phyloP scores from a whole-genome alignment of 2,329 filamentous ascomycete genomes.

The Aureobasidium sp. region DNA sequence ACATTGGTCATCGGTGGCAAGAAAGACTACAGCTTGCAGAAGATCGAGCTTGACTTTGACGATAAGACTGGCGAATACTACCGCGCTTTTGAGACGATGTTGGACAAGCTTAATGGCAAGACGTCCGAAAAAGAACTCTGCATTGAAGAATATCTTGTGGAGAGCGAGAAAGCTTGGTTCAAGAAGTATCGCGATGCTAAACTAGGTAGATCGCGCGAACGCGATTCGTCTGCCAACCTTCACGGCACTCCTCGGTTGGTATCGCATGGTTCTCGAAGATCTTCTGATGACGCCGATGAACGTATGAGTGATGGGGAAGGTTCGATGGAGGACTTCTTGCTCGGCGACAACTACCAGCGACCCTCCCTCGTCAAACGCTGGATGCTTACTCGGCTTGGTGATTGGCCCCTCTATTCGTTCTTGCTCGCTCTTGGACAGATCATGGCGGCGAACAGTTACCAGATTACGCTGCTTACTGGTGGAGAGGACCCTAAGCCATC shows the following conservation, averaged over 20 bases:
- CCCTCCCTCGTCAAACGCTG: conserved; percentile 50
- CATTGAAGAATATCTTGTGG: conserved; percentile 58
- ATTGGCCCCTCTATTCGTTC: conserved; percentile 58
- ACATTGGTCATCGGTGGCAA: background rate
- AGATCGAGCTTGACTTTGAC: conserved; percentile 42
- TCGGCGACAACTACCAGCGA: conserved; percentile 51
- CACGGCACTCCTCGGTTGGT: background rate
- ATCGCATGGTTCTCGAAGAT: conserved; percentile 21
- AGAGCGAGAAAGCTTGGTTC: conserved; percentile 63
- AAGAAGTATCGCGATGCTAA: conserved; percentile 52
- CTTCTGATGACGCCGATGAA: conserved; percentile 32
- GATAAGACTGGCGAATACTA: conserved; percentile 58
- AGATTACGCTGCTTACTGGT: conserved; percentile 60
- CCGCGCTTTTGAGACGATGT: conserved; percentile 50
- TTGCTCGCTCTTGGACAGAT: conserved; percentile 57
- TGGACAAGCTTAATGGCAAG: conserved; percentile 49
- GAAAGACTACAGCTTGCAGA: background rate
- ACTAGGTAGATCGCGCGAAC: conserved; percentile 28
- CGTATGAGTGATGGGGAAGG: conserved; percentile 24
- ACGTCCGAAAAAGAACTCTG: conserved; percentile 55
- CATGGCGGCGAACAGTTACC: conserved; percentile 60
- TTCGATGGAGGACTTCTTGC: conserved; percentile 45
- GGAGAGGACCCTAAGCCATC: conserved; percentile 52
- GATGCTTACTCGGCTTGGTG: conserved; percentile 50
- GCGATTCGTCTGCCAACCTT: conserved; percentile 28